These are phyloP conservation scores for Pisolithus microcarpus DNA, from an alignment of 768 basidiomycete species.

Conservation along the genomic window DNA sequence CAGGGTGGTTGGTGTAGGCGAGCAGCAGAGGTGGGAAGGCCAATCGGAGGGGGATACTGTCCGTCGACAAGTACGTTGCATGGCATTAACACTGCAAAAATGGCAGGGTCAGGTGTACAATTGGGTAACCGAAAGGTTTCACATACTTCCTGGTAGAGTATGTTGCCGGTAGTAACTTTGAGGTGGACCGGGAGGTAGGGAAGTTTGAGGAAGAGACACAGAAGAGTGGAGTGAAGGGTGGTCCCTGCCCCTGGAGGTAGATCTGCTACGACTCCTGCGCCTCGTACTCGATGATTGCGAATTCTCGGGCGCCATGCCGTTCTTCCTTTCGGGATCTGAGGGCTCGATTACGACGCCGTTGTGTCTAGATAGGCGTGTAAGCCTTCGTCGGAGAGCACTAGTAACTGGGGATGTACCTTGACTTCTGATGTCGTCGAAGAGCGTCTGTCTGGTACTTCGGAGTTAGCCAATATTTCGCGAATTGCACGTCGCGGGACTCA, in stretches of 20 bases:
- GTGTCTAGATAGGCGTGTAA: conserved; percentile 33
- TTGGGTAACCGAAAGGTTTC: not conserved
- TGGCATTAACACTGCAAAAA: conserved; percentile 34
- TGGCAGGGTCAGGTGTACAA: not conserved
- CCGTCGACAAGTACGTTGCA: conserved; percentile 35
- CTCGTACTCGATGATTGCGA: conserved; percentile 34
- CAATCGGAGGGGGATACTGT: conserved; percentile 35
- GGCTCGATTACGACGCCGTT: conserved; percentile 63
- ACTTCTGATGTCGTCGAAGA: conserved; percentile 69
- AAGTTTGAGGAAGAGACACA: conserved; percentile 29
- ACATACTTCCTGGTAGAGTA: conserved; percentile 41
- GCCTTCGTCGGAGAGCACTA: conserved; percentile 1
- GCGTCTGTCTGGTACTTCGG: conserved; percentile 57
- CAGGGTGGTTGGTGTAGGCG: conserved; percentile 37
- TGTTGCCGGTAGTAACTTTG: conserved; percentile 65
- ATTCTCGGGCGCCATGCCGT: conserved; percentile 14
- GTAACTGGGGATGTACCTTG: conserved; percentile 41
- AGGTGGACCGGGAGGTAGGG: conserved; percentile 27
- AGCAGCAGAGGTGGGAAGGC: conserved; percentile 49
- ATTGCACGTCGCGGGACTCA: conserved; percentile 30
- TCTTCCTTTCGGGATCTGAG: conserved; percentile 18
- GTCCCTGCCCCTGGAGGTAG: conserved; percentile 35
- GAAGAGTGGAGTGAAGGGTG: conserved; percentile 20
- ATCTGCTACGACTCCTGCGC: conserved; percentile 46
- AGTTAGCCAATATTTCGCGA: conserved; percentile 14